A percentile compares a stretch with the other conserved stretches of the same genome.
These are phyloP conservation scores for Mikania micrantha DNA, from an alignment of 129 eudicot genomes.

Conservation along the genomic window DNA sequence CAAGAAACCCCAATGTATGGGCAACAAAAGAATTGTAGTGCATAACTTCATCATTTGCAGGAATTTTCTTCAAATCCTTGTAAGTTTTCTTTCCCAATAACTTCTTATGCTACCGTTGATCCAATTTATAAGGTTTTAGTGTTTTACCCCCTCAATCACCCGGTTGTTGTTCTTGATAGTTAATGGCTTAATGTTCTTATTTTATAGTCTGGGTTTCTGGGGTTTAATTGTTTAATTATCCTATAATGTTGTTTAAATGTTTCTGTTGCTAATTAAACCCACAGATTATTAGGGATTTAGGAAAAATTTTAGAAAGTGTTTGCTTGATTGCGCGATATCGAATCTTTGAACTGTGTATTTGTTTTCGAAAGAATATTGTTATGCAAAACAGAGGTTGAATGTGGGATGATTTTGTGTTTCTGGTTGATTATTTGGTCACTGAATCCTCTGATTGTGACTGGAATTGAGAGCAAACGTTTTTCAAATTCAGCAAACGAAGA, in stretches of 20 bases:
- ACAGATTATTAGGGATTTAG: conserved; percentile 7
- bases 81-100: conserved; percentile 17
- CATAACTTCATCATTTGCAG: conserved; percentile 11
- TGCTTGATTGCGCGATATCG: conserved; percentile 19
- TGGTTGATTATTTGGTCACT: conserved; percentile 61
- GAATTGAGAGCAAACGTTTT: too few relatives aligned
- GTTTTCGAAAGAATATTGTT: conserved; percentile 8
- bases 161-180: too few relatives aligned
- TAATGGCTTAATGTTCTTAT: too few relatives aligned
- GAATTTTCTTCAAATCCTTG: conserved; percentile 9
- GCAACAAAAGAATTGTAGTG: conserved; percentile 5
- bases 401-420: conserved; percentile 64
- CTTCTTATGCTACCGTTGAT: not conserved
- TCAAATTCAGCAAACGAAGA: conserved; percentile 24
- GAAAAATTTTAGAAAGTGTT: conserved; percentile 8
- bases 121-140: not conserved
- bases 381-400: conserved; percentile 18
- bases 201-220: too few relatives aligned
- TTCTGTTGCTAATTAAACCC: not conserved
- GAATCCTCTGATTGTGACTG: conserved; percentile 49
- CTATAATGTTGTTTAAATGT: not conserved
- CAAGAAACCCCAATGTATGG: conserved; percentile 17
- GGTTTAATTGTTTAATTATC: too few relatives aligned
- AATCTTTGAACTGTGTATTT: not conserved
- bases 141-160: too few relatives aligned